Conservation (phyloP, 2,329 filamentous ascomycete species). For the Paecilomyces fulvus region DNA sequence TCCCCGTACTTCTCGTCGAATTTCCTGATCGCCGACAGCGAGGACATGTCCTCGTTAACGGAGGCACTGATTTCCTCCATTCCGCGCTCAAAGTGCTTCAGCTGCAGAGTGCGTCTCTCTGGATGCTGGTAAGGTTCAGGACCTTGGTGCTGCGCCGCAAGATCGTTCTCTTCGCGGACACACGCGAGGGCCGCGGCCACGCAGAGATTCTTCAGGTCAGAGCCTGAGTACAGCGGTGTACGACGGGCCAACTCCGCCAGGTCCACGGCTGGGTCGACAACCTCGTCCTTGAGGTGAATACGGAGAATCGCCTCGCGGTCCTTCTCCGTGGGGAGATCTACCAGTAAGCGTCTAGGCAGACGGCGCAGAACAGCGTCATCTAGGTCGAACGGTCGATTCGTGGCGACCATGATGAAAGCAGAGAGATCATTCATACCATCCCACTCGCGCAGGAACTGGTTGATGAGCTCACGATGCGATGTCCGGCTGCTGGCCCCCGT, state of each 20-base stretch:
- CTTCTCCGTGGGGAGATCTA: conserved; percentile 40
- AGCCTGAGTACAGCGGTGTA: conserved; percentile 44
- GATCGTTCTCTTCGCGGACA: conserved; percentile 40
- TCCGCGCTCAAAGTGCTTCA: conserved; percentile 73
- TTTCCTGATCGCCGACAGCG: conserved; percentile 75
- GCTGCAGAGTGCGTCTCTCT: conserved; percentile 56
- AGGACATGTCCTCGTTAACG: conserved; percentile 88
- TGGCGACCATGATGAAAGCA: conserved; percentile 97
- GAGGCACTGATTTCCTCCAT: conserved; percentile 84
- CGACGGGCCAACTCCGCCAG: conserved; percentile 35
- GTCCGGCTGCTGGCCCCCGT: conserved; percentile 54
- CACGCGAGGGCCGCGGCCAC: conserved; percentile 43
- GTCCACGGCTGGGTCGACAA: conserved; percentile 33
- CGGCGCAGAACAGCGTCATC: conserved; percentile 53
- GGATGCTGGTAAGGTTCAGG: conserved; percentile 53
- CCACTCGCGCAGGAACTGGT: conserved; percentile 95
- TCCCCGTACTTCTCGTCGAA: conserved; percentile 96
- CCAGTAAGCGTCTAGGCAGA: conserved; percentile 40
- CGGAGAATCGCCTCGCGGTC: conserved; percentile 41
- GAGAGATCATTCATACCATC: conserved; percentile 77
- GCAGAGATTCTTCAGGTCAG: conserved; percentile 44
- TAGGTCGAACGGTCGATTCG: conserved; percentile 88
- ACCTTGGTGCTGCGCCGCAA: conserved; percentile 27
- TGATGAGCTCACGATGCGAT: conserved; percentile 81
- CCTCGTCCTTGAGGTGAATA: conserved; percentile 42